A percentile compares a stretch with the other conserved stretches of the same genome.
Evolutionary conservation across 805 yeast genomes (phyloP).

Genomic region (Maudiozyma pseudohumilis): DNA sequence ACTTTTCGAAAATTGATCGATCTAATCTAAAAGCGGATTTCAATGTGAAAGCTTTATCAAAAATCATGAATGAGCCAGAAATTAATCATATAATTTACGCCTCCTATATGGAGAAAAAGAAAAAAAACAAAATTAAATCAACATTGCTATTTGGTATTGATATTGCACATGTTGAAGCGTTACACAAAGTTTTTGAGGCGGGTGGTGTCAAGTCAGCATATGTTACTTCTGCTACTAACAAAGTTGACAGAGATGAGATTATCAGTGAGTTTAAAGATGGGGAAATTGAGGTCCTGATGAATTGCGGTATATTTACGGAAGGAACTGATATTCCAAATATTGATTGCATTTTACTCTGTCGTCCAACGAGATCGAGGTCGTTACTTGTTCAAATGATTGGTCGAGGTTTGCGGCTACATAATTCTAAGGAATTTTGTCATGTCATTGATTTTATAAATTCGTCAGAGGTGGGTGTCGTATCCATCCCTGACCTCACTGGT

Average conservation of each 20-base stretch:
- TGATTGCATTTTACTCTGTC: conserved; percentile 65
- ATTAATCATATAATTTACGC: conserved; percentile 47
- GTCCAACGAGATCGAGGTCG: conserved; percentile 72
- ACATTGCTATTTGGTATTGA: conserved; percentile 74
- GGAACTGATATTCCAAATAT: conserved; percentile 91
- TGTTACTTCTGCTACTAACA: conserved; percentile 58
- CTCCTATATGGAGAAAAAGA: conserved; percentile 39
- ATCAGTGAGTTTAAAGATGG: conserved; percentile 54
- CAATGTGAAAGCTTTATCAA: conserved; percentile 39
- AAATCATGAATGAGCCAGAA: conserved; percentile 43
- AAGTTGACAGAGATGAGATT: conserved; percentile 39
- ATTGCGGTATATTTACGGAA: conserved; percentile 86
- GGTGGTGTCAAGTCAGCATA: conserved; percentile 61
- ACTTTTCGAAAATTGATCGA: conserved; percentile 30
- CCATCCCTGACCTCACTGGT: conserved; percentile 45
- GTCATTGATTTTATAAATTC: conserved; percentile 71
- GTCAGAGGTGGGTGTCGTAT: conserved; percentile 41
- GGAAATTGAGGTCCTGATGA: conserved; percentile 60
- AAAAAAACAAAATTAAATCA: conserved; percentile 36
- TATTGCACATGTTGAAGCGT: conserved; percentile 49
- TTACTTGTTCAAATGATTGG: conserved; percentile 84
- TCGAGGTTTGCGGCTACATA: conserved; percentile 63
- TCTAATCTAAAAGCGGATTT: conserved; percentile 45
- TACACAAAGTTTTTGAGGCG: conserved; percentile 43
- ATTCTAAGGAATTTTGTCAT: conserved; percentile 56